Conservation (phyloP, 257 asterid genomes). For the Linaria vulgaris region DNA sequence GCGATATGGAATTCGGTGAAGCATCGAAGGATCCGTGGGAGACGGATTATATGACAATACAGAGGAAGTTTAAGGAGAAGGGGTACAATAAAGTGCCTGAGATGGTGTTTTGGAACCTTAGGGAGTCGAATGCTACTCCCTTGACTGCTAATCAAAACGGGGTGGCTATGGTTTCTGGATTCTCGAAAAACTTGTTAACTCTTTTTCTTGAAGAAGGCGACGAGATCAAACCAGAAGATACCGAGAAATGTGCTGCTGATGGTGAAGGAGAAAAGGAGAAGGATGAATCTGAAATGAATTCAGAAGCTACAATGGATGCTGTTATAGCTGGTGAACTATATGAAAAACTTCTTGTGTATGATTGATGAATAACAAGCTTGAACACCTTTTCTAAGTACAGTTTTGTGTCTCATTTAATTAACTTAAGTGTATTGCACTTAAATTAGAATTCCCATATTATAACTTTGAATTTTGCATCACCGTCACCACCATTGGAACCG, state of each 20-base stretch:
- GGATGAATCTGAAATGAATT: slow-evolving; percentile 26
- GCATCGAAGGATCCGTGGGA: slow-evolving; percentile 49
- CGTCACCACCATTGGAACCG: too few species aligned
- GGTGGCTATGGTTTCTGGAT: slow-evolving; percentile 61
- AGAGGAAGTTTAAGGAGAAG: slow-evolving; percentile 47
- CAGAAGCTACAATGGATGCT: slow-evolving; percentile 45
- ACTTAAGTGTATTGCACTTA: too few species aligned
- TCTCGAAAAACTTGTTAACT: slow-evolving; percentile 52
- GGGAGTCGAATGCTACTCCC: slow-evolving; percentile 49
- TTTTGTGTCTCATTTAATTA: too few species aligned
- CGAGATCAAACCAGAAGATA: slow-evolving; percentile 29
- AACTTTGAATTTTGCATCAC: too few species aligned
- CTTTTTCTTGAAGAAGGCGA: slow-evolving; percentile 57
- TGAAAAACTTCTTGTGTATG: slow-evolving; percentile 45
- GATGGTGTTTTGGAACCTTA: slow-evolving; percentile 67
- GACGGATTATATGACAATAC: slow-evolving; percentile 51
- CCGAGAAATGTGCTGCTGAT: background rate
- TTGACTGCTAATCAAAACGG: slow-evolving; percentile 48
- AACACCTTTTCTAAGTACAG: too few species aligned
- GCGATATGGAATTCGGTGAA: slow-evolving; percentile 59
- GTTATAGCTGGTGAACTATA: slow-evolving; percentile 51
- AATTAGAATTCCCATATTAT: too few species aligned
- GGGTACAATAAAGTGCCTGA: slow-evolving; percentile 58
- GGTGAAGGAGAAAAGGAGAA: background rate
- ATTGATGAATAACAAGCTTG: slow-evolving; percentile 20